phyloP scores from a whole-genome alignment of 495 filamentous ascomycete species.

The Aspergillus nidulans region DNA sequence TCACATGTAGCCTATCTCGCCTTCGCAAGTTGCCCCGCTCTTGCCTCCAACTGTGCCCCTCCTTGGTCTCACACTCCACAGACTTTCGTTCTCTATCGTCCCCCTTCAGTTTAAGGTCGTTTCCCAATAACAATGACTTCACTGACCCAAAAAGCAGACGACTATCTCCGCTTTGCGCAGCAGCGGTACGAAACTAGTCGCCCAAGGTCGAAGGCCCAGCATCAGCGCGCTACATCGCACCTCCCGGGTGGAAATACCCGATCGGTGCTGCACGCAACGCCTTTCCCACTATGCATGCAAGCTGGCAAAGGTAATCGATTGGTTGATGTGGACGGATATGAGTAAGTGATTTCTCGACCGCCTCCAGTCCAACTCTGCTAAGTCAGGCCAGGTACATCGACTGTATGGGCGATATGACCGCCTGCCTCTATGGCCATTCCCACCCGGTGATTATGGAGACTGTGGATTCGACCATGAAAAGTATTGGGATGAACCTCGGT shows the following conservation, averaged over 20 bases:
- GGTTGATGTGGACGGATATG: slow-evolving; percentile 17
- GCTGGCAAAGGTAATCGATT: slow-evolving; percentile 34
- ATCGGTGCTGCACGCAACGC: slow-evolving; percentile 50
- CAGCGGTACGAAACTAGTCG: background rate
- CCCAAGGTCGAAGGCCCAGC: background rate
- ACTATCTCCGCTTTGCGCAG: background rate
- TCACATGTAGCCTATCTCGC: too few relatives aligned
- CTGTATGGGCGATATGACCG: slow-evolving; percentile 40
- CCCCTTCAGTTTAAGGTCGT: too few relatives aligned
- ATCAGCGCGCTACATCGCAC: background rate
- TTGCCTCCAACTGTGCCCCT: too few relatives aligned
- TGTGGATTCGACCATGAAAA: background rate
- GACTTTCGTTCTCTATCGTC: too few relatives aligned
- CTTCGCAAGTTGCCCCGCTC: too few relatives aligned
- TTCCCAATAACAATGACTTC: background rate
- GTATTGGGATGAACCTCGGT: slow-evolving; percentile 10
- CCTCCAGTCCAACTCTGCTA: background rate
- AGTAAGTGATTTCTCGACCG: slow-evolving; percentile 29
- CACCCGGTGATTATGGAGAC: slow-evolving; percentile 32
- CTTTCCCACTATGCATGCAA: slow-evolving; percentile 51
- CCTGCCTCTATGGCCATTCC: slow-evolving; percentile 45
- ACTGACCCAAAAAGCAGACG: background rate
- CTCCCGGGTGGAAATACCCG: slow-evolving; percentile 61
- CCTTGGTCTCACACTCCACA: too few relatives aligned
- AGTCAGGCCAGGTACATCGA: slow-evolving; percentile 31